Percentiles rank a stretch among this genome's conserved stretches.
phyloP scores from a whole-genome alignment of 1,139 yeast species.

The Diutina neorugosa region DNA sequence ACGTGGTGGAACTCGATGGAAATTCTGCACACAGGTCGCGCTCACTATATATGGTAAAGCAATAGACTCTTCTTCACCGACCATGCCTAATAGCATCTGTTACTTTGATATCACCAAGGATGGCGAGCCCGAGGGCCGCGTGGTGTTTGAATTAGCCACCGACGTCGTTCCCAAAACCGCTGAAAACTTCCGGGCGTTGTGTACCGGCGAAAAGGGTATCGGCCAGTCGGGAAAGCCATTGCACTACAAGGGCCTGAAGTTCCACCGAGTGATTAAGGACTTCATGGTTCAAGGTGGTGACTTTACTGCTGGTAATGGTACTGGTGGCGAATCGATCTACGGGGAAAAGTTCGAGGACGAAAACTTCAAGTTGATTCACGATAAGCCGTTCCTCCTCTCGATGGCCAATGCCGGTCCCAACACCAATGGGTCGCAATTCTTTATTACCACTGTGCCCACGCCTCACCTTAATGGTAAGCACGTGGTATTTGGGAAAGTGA shows the following conservation, averaged over 20 bases:
- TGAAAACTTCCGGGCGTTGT: slow-evolving; percentile 81
- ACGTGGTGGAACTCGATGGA: background rate
- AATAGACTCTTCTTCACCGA: background rate
- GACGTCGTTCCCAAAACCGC: slow-evolving; percentile 89
- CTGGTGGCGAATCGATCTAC: slow-evolving; percentile 11
- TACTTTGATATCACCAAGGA: slow-evolving; percentile 18
- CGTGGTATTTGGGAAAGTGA: slow-evolving; percentile 11
- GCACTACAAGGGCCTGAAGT: slow-evolving; percentile 13
- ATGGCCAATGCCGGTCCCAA: slow-evolving; percentile 12
- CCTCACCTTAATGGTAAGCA: slow-evolving; percentile 12
- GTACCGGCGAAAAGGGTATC: slow-evolving; percentile 80
- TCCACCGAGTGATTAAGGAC: slow-evolving; percentile 10
- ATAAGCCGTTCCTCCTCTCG: slow-evolving; percentile 10
- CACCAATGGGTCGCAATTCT: slow-evolving; percentile 12
- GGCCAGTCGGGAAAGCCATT: slow-evolving; percentile 55
- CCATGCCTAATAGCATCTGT: slow-evolving; percentile 5
- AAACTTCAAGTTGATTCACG: slow-evolving; percentile 10
- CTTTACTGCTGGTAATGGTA: slow-evolving; percentile 10
- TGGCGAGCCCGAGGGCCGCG: slow-evolving; percentile 46
- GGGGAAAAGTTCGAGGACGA: slow-evolving; percentile 11
- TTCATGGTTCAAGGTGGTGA: slow-evolving; percentile 12
- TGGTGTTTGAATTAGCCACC: slow-evolving; percentile 61
- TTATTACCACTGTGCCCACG: slow-evolving; percentile 11
- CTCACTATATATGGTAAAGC: background rate
- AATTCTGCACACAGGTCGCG: background rate